These are phyloP conservation scores for Hippophae rhamnoides DNA, from an alignment of 306 rosid species.

Conservation along the genomic window DNA sequence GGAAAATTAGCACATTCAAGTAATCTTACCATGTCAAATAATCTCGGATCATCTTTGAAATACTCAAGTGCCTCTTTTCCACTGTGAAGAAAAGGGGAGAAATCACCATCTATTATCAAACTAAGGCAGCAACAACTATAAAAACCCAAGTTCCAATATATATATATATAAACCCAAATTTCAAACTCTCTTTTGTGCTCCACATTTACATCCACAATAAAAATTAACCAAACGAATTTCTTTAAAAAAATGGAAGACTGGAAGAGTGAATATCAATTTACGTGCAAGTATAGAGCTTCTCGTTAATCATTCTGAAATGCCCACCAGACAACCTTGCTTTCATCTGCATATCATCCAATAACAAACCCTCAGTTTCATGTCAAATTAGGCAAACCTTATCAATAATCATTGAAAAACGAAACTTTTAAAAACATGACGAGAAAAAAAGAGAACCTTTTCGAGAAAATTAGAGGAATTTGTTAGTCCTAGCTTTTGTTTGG, in stretches of 20 bases:
- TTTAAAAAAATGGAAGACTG: not conserved
- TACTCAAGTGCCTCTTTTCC: constrained; percentile 85
- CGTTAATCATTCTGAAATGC: constrained; percentile 91
- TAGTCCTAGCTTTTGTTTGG: constrained; percentile 22
- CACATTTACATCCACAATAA: not conserved
- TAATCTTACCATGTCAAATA: constrained; percentile 58
- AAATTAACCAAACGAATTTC: not conserved
- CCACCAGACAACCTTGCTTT: constrained; percentile 81
- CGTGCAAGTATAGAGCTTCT: constrained; percentile 98
- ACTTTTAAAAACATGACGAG: not conserved
- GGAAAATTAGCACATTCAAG: not conserved
- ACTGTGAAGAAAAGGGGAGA: constrained; percentile 26
- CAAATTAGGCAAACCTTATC: not conserved
- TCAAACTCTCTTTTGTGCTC: not conserved
- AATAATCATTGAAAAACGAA: not conserved
- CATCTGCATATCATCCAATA: constrained; percentile 43
- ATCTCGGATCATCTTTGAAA: constrained; percentile 59
- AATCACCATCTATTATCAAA: not conserved
- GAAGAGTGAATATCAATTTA: constrained; percentile 9
- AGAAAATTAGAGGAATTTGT: constrained; percentile 49
- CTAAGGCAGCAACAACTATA: not conserved
- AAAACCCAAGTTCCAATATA: not conserved
- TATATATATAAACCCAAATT: not conserved
- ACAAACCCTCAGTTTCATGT: constrained; percentile 1
- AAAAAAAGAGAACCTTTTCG: constrained; percentile 34